These are phyloP conservation scores for Earliella scabrosa DNA, from an alignment of 1,284 basidiomycete species.

Conservation along the genomic window DNA sequence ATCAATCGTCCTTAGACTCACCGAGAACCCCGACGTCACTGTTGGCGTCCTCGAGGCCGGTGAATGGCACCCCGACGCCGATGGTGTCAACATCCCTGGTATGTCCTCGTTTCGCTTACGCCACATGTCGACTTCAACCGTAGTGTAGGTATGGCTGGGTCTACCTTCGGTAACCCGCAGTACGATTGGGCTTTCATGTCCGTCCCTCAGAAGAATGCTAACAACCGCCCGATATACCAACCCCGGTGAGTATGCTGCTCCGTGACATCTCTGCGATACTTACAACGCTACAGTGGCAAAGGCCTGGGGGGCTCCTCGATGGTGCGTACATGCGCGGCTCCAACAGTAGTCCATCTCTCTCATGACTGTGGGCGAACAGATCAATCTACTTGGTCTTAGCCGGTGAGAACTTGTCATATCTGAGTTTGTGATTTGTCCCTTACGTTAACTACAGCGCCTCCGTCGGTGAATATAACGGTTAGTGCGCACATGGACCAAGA, in stretches of 20 bases:
- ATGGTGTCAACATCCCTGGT: slow-evolving; percentile 16
- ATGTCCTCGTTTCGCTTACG: not conserved
- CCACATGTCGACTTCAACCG: not conserved
- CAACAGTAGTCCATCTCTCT: no score
- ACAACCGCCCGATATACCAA: slow-evolving; percentile 13
- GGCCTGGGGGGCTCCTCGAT: slow-evolving; percentile 26
- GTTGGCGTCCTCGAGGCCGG: slow-evolving; percentile 38
- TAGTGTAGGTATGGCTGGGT: slow-evolving; percentile 6
- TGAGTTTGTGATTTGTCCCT: not conserved
- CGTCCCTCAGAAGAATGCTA: slow-evolving; percentile 21
- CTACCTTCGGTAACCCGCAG: slow-evolving; percentile 11
- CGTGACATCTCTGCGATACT: not conserved
- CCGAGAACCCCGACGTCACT: slow-evolving; percentile 43
- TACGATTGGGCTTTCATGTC: slow-evolving; percentile 27
- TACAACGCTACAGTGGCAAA: slow-evolving; percentile 13
- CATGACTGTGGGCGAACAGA: no score
- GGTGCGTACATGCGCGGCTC: not conserved
- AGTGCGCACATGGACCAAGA: not conserved
- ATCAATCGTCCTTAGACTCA: slow-evolving; percentile 28
- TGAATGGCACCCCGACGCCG: slow-evolving; percentile 28
- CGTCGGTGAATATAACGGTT: slow-evolving; percentile 24
- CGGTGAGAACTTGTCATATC: slow-evolving; percentile 6
- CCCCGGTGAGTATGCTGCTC: slow-evolving; percentile 10
- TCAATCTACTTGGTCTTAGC: slow-evolving; percentile 16
- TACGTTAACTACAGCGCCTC: slow-evolving; percentile 17